These are phyloP conservation scores for Aureobasidium uvarum DNA, from an alignment of 2,329 filamentous ascomycete genomes.

Conservation along the genomic window DNA sequence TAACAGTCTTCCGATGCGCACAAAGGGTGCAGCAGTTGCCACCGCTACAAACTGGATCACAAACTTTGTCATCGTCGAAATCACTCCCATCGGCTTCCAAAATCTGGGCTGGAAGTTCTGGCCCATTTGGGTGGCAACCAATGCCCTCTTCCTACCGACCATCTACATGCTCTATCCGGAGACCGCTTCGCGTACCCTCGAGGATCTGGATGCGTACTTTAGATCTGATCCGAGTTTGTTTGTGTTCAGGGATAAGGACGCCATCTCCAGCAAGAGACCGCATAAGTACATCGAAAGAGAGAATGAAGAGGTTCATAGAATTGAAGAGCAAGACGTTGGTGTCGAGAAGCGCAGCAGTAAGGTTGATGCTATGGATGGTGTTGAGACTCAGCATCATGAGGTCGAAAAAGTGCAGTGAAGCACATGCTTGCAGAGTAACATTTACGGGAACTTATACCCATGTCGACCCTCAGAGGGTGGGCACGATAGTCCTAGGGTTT, in stretches of 20 bases:
- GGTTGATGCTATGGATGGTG: neutral
- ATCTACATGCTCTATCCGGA: constrained; percentile 43
- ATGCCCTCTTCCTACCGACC: constrained; percentile 47
- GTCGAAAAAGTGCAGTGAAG: neutral
- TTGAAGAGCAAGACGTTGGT: neutral
- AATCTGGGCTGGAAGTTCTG: constrained; percentile 35
- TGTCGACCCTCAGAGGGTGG: no score
- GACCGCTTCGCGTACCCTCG: constrained; percentile 34
- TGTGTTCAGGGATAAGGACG: constrained; percentile 49
- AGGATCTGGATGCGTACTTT: constrained; percentile 37
- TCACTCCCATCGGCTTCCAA: constrained; percentile 48
- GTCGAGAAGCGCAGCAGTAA: neutral
- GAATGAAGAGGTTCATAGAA: constrained; percentile 36
- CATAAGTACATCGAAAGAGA: constrained; percentile 51
- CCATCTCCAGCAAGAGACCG: constrained; percentile 43
- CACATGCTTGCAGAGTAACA: no score
- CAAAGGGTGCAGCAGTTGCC: constrained; percentile 50
- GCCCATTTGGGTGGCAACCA: constrained; percentile 33
- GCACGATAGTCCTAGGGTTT: no score
- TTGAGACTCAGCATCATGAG: constrained; percentile 5
- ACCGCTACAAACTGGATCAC: constrained; percentile 55
- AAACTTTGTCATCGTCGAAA: constrained; percentile 41
- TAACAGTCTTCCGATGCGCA: constrained; percentile 51
- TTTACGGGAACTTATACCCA: no score
- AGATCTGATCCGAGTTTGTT: constrained; percentile 40